Evolutionary conservation across 2,329 filamentous ascomycete species (phyloP), one percentile per base, ranked within the genome.

Genomic region (Pseudocercospora fijiensis): DNA sequence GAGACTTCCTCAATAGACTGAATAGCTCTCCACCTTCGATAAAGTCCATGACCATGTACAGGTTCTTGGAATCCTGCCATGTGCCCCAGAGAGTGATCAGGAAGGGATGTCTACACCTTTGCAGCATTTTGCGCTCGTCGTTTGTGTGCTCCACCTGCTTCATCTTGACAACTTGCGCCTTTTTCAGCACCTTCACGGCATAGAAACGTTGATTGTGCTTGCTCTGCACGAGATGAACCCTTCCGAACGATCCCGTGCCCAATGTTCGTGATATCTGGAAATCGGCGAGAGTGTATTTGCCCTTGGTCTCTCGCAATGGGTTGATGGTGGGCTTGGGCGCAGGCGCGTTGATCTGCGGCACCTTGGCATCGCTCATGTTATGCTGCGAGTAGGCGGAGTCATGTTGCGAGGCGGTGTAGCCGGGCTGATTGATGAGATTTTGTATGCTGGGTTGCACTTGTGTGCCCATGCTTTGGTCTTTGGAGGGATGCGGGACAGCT

Each of bases 41-140:
- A 81, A 99, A 99, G 78, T 99, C 95, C 95, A 99, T 99, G 73
- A 99, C 95, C 95, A 99, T 99, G 85, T 99, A 99, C 37, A 99
- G 82, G 76, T 97, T 98, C 80, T 88, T 92, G 57, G 88, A 86
- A 75, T 99, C 95, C 77, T 98, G 94, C 78, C 98, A 99, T 9
- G 95, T 99, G 63, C 95, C 95, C 95, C 95, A 99, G 45, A 99
- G 83, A 1, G 95, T 99, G 76, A 99, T 95, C 68, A 99, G 83
- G 80, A 99, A 99, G 11, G 95, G 93, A 79, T 99, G 94, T 78
- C 97, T 96, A 77, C 98, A 95, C 77, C 96, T 90, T 76, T 92
- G 91, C 73, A 99, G 82, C 95, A 99, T 99, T 73, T 86, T 88
- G 70, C 95, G 86, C 82, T 99, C 95, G 79, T 99, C 95, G 75